These are phyloP conservation scores for Nepenthes alata DNA, from an alignment of 179 eudicot species.

Conservation along the genomic window DNA sequence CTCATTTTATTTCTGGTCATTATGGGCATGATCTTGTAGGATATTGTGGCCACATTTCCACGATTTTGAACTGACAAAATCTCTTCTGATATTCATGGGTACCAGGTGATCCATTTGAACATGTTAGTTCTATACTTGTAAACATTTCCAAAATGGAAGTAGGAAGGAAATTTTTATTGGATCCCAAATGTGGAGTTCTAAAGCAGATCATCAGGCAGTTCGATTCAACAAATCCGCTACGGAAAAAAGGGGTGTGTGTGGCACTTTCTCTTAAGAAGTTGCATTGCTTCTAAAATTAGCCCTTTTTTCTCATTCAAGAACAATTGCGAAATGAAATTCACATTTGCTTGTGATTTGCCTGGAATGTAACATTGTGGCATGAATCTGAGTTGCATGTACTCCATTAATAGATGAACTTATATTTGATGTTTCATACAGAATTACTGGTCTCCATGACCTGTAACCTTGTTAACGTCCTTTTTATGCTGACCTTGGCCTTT, in stretches of 20 bases:
- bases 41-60: not conserved
- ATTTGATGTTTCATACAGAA: no score
- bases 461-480: no score
- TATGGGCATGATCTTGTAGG: not conserved
- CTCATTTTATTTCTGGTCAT: no score
- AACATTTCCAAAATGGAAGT: constrained; percentile 68
- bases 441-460: no score
- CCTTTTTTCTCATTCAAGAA: no score
- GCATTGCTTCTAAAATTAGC: not conserved
- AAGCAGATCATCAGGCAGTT: constrained; percentile 84
- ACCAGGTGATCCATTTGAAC: constrained; percentile 85
- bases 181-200: constrained; percentile 78
- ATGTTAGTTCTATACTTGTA: constrained; percentile 85
- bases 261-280: constrained; percentile 20
- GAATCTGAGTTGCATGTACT: no score
- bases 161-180: constrained; percentile 75
- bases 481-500: no score
- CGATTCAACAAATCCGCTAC: constrained; percentile 7
- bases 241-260: no score
- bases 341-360: no score
- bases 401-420: no score
- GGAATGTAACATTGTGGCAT: no score
- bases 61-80: constrained; percentile 1
- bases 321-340: no score
- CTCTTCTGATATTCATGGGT: constrained; percentile 7